Evolutionary conservation across 495 filamentous ascomycete genomes (phyloP), one percentile per base, ranked within the genome.

Genomic region (Penicillium salamii): DNA sequence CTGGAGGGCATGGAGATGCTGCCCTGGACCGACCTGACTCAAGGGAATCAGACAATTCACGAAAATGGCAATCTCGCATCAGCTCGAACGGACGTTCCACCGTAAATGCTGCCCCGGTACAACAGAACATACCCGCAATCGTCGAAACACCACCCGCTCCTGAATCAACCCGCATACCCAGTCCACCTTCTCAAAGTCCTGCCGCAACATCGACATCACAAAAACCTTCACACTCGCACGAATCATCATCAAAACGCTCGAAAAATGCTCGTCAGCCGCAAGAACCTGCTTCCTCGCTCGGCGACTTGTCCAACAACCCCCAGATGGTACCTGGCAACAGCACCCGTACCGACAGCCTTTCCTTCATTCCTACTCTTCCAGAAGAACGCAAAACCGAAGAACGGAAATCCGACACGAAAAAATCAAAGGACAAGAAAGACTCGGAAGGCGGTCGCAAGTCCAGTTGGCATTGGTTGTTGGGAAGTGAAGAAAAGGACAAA

Each of bases 381-480:
- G 83, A 89, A 48, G 86, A 88, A 41, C 83, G 80, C 54, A 84
- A 80, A 52, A 42, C 71, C 0, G 85, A 88, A 46, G 75, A 65
- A n/a, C 84, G 81, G 50, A 84, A 81, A 52, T 53, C 72, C 0
- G 85, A 88, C 48, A 71, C 77, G 45, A 89, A 86, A 52, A 82
- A 79, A 42, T 75, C 78, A 9, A 88, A 84, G 61, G 78, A 82
- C 28, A 72, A 74, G 51, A 82, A 87, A 68, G 75, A 85, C 57
- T 71, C 69, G 11, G 79, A 80, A 24, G 74, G 76, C 24, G 70
- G 74, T 21, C 76, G 84, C 49, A 96, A 96, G 66, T 87, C 88
- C n/a, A 90, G 87, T 54, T 91, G 87, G 79, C 85, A 88, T 47
- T 95, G 91, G 90, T 60, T 88, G 15, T 57, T 83, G 14, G 84